These are phyloP conservation scores for Sphaerobolus stellatus DNA, from an alignment of 1,284 basidiomycete genomes.

Conservation along the genomic window DNA sequence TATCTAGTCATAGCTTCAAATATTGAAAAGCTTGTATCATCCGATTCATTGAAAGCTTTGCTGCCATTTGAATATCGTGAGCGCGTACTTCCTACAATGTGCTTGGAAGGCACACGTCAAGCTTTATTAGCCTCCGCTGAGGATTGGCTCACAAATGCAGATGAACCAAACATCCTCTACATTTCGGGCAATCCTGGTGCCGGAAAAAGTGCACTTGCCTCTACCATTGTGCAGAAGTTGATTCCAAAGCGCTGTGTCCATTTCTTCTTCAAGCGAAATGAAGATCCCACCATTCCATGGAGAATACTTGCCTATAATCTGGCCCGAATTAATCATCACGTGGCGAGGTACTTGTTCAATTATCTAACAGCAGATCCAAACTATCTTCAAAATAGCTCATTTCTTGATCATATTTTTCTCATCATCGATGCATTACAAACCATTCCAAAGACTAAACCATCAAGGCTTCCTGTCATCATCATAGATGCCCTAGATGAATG, in stretches of 20 bases:
- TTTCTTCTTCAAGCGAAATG: conserved; percentile 28
- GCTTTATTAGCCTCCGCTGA: conserved; percentile 22
- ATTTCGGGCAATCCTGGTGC: conserved; percentile 30
- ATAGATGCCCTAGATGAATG: conserved; percentile 36
- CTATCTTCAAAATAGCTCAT: conserved; percentile 14
- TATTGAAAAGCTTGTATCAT: too few species aligned
- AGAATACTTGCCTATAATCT: conserved; percentile 26
- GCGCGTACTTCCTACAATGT: not conserved
- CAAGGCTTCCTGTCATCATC: not conserved
- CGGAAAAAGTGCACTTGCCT: conserved; percentile 28
- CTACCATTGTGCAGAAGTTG: conserved; percentile 19
- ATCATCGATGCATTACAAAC: not conserved
- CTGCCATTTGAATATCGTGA: not conserved
- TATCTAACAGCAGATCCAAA: conserved; percentile 20
- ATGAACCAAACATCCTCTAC: conserved; percentile 28
- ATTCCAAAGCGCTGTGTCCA: conserved; percentile 19
- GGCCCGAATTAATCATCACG: conserved; percentile 18
- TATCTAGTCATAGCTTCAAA: not conserved
- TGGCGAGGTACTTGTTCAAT: conserved; percentile 17
- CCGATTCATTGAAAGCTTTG: too few species aligned
- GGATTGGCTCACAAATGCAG: conserved; percentile 22
- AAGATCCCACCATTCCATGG: conserved; percentile 16
- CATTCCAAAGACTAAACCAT: not conserved
- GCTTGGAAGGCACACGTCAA: conserved; percentile 27
- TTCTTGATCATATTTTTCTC: not conserved